Evolutionary conservation across 2,329 filamentous ascomycete genomes (phyloP).

Genomic region (Incumbomyces lentus): DNA sequence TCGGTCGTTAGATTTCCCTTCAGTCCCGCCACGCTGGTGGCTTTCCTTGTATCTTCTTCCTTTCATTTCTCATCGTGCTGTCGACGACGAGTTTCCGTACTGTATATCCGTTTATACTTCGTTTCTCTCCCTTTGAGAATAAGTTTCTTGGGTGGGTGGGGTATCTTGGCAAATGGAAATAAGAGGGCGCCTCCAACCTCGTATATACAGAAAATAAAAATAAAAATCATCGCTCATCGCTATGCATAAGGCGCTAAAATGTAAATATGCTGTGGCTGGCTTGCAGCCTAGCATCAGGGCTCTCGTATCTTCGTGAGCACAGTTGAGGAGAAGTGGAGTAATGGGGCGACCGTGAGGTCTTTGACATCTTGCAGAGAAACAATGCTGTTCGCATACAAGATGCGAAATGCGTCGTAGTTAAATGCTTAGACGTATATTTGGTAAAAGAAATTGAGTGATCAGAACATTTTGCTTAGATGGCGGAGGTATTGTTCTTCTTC

Average conservation of each 20-base stretch:
- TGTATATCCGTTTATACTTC: not conserved
- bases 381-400: too few species aligned
- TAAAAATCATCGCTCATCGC: too few species aligned
- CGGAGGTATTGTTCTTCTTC: constrained; percentile 10
- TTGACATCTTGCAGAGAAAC: too few species aligned
- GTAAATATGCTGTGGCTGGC: not conserved
- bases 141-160: too few species aligned
- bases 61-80: not conserved
- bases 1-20: not conserved
- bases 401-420: too few species aligned
- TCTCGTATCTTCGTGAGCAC: too few species aligned
- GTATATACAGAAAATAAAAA: too few species aligned
- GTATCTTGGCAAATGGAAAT: too few species aligned
- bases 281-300: too few species aligned
- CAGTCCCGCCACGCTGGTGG: not conserved
- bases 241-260: not conserved
- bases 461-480: not conserved
- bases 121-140: too few species aligned
- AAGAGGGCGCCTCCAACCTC: not conserved
- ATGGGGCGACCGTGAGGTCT: too few species aligned
- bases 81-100: not conserved
- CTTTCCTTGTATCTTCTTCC: not conserved
- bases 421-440: not conserved
- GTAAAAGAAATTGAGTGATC: not conserved
- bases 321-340: too few species aligned